A percentile compares a stretch with the other conserved stretches of the same genome.
phyloP scores from a whole-genome alignment of 108 stramenopile genomes.

The Schizochytrium sp. region DNA sequence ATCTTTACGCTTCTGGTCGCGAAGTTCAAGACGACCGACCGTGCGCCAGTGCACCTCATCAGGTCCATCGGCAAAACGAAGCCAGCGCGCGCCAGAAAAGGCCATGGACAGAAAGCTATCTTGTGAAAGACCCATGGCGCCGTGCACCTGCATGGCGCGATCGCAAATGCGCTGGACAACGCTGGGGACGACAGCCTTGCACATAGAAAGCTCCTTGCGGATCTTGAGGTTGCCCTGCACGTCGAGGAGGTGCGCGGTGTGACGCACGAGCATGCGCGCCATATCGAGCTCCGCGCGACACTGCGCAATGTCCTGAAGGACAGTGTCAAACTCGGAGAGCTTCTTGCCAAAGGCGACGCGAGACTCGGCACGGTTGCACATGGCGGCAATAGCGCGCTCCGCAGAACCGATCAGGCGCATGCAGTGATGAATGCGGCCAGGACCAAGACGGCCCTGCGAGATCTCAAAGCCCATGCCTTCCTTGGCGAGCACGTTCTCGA shows the following conservation, averaged over 20 bases:
- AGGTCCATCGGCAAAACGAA: conserved; percentile 92
- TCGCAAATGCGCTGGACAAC: conserved; percentile 66
- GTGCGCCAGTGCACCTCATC: conserved; percentile 73
- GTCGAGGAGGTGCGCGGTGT: conserved; percentile 33
- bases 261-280: conserved; percentile 54
- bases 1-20: background rate
- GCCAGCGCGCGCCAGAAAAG: conserved; percentile 64
- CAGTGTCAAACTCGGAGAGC: conserved; percentile 12
- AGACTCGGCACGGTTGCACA: background rate
- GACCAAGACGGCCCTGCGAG: conserved; percentile 83
- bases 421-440: conserved; percentile 97
- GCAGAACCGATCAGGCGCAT: conserved; percentile 79
- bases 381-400: conserved; percentile 37
- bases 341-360: conserved; percentile 47
- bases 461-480: conserved; percentile 88
- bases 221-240: conserved; percentile 19
- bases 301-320: conserved; percentile 56
- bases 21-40: conserved; percentile 20
- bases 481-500: conserved; percentile 51
- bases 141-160: conserved; percentile 76
- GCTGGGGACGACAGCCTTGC: conserved; percentile 77
- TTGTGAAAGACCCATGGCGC: conserved; percentile 74
- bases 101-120: conserved; percentile 69
- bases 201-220: conserved; percentile 55
- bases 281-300: conserved; percentile 62